Evolutionary conservation across 179 eudicot genomes (phyloP), one percentile per base, ranked within the genome.

Genomic region (Actinidia polygama): DNA sequence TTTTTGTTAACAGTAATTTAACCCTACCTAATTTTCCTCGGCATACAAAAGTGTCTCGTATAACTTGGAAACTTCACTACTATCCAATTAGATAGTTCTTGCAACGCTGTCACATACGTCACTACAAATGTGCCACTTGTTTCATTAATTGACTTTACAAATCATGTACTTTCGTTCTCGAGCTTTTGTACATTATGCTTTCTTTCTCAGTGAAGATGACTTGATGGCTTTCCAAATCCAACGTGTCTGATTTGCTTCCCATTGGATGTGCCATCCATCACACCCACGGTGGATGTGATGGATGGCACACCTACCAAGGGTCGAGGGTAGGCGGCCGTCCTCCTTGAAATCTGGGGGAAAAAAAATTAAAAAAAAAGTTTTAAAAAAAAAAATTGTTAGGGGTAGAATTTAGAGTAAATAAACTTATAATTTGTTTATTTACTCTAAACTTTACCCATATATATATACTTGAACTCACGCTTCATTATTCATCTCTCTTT

Each of bases 221-320:
- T 18, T 0, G 1, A 49, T 4, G 16, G 16, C 23, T 44, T 57
- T 57, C n/a, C 66, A 61, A 76, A 51, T 76, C 12, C 67, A 18
- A n/a, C 3, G 44, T 16, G 79, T 16, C 11, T 36, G 26, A 21
- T 75, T 53, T 4, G 58, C 30, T 15, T 54, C 21, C 36, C 77
- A 73, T 47, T 71, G 55, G 9, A 73, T 49, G 78, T 57, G 79
- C 26, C 7, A 76, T 57, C 79, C 67, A 57, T 76, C 79, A 57
- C 79, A 75, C 78, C n/a, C n/a, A n/a, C n/a, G n/a, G n/a, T n/a
- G n/a, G n/a, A n/a, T n/a, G n/a, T n/a, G n/a, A n/a, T n/a, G n/a
- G n/a, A n/a, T n/a, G n/a, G n/a, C n/a, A n/a, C n/a, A 74, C 70
- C 75, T 12, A 49, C 58, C n/a, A 30, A 30, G 1, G 36, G 36